A percentile compares a stretch with the other conserved stretches of the same genome.
Conservation (phyloP, 2,329 filamentous ascomycete genomes). For the Xylariaceae sp. region DNA sequence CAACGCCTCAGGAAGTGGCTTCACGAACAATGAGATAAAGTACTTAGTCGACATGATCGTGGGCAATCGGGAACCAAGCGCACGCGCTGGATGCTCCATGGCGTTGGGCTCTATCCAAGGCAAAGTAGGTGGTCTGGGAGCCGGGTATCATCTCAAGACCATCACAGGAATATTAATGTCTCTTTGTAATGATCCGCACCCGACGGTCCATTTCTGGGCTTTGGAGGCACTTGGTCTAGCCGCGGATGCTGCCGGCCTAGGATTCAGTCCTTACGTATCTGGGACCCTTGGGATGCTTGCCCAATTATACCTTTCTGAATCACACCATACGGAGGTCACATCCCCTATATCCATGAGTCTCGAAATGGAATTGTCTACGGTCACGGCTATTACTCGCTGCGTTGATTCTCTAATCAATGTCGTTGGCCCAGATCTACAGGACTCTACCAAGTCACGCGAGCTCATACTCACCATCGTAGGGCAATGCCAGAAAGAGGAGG, state of each 20-base stretch:
- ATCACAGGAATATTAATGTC: conserved; percentile 99
- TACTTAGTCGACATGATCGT: conserved; percentile 91
- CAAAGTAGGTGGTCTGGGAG: conserved; percentile 95
- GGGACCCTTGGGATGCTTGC: conserved; percentile 90
- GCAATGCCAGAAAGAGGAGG: conserved; percentile 73
- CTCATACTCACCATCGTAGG: conserved; percentile 81
- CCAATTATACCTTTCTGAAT: conserved; percentile 86
- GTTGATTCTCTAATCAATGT: conserved; percentile 97
- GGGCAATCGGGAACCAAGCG: conserved; percentile 84
- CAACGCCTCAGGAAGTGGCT: conserved; percentile 73
- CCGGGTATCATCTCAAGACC: conserved; percentile 91
- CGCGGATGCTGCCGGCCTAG: conserved; percentile 85
- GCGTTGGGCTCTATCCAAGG: conserved; percentile 90
- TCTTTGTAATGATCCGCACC: conserved; percentile 89
- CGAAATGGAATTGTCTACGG: conserved; percentile 76
- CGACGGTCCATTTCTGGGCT: conserved; percentile 94
- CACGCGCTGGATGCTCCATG: conserved; percentile 88
- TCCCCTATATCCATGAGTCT: conserved; percentile 83
- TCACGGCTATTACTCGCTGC: conserved; percentile 76
- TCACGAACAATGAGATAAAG: conserved; percentile 87
- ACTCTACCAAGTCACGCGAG: conserved; percentile 84
- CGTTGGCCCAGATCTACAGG: conserved; percentile 88
- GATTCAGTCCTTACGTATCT: conserved; percentile 84
- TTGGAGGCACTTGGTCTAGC: conserved; percentile 81
- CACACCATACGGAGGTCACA: conserved; percentile 78